Evolutionary conservation across 257 asterid genomes (phyloP).

Genomic region (Solanum tacnaense): DNA sequence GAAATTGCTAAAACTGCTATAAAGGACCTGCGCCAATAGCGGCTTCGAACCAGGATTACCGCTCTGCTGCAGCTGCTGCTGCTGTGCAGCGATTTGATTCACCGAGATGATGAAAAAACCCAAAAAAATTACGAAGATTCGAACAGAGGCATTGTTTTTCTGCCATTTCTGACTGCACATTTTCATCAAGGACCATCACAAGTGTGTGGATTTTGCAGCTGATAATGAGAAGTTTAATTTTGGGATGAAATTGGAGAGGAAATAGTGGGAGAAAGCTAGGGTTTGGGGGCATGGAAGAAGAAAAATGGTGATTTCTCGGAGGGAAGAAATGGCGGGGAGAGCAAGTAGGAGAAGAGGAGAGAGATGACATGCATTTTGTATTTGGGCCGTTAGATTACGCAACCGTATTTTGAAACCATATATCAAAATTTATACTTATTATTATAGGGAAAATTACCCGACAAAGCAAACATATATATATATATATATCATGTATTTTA

Average conservation of each 20-base stretch:
- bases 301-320: conserved; percentile 18
- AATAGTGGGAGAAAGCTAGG: background rate
- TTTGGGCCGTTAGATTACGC: background rate
- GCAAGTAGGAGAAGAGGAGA: conserved; percentile 37
- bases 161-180: conserved; percentile 2
- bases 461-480: background rate
- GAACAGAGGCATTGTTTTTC: background rate
- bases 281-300: background rate
- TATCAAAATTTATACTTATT: background rate
- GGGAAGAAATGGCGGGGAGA: conserved; percentile 83
- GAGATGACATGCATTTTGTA: background rate
- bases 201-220: background rate
- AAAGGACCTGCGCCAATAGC: conserved; percentile 41
- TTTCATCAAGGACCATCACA: background rate
- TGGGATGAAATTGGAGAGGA: background rate
- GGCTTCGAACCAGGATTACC: conserved; percentile 26
- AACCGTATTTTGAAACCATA: background rate
- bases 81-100: background rate
- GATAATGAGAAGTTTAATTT: background rate
- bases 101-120: background rate
- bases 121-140: background rate
- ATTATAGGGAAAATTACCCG: background rate
- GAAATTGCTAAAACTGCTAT: conserved; percentile 50
- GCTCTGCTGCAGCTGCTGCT: background rate
- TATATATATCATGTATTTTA: too few species aligned